phyloP scores from a whole-genome alignment of 2,329 filamentous ascomycete species.

The Myriosclerotinia duriaeana region DNA sequence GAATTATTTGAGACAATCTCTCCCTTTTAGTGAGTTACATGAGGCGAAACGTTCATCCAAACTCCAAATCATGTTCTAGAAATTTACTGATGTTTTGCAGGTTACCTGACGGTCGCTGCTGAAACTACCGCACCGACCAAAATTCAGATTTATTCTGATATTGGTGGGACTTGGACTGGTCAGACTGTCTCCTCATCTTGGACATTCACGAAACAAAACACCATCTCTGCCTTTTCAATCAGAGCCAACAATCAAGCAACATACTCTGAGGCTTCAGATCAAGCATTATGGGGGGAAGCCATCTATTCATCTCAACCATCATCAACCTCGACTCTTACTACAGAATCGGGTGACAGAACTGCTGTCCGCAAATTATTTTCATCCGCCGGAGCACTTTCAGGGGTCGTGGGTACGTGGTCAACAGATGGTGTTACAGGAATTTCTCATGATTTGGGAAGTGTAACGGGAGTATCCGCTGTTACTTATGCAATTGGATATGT shows the following conservation, averaged over 20 bases:
- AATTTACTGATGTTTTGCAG: not conserved
- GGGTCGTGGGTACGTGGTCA: slow-evolving; percentile 50
- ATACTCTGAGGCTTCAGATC: slow-evolving; percentile 22
- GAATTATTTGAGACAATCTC: slow-evolving; percentile 41
- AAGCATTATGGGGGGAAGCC: slow-evolving; percentile 26
- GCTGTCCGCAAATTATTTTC: slow-evolving; percentile 50
- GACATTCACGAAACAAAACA: slow-evolving; percentile 23
- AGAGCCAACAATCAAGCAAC: slow-evolving; percentile 13
- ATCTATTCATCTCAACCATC: slow-evolving; percentile 23
- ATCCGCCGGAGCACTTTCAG: slow-evolving; percentile 45
- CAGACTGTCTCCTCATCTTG: slow-evolving; percentile 27
- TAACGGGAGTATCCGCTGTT: slow-evolving; percentile 38
- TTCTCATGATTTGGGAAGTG: slow-evolving; percentile 49
- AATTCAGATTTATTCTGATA: slow-evolving; percentile 41
- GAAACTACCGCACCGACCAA: slow-evolving; percentile 4
- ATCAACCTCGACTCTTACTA: slow-evolving; percentile 19
- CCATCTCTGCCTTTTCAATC: slow-evolving; percentile 25
- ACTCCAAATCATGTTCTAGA: not conserved
- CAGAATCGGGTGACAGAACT: slow-evolving; percentile 23
- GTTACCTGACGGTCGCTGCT: slow-evolving; percentile 17
- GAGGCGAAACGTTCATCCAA: not conserved
- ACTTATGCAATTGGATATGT: slow-evolving; percentile 29
- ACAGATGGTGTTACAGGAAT: slow-evolving; percentile 49
- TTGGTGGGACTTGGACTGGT: slow-evolving; percentile 43
- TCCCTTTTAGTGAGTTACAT: slow-evolving; percentile 41